Conservation (phyloP, 2,329 filamentous ascomycete genomes). For the Cladosporium sp. region DNA sequence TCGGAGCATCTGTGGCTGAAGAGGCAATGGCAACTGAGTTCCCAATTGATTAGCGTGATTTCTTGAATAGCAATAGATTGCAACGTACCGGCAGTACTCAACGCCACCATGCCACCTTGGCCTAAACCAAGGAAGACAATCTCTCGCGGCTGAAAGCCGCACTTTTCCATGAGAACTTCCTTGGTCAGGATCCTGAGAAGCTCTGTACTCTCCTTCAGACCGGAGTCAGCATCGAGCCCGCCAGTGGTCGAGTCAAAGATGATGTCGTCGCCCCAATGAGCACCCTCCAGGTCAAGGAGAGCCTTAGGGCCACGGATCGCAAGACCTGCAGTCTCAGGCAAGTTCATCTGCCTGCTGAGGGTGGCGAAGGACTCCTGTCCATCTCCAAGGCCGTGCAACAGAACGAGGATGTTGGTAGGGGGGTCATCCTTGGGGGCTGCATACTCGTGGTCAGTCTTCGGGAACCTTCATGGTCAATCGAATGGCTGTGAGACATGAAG, state of each 20-base stretch:
- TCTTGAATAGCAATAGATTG: neutral
- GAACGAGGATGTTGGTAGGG: slow-evolving; percentile 70
- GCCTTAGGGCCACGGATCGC: slow-evolving; percentile 67
- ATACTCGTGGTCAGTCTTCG: neutral
- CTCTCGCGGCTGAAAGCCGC: slow-evolving; percentile 46
- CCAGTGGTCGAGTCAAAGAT: slow-evolving; percentile 50
- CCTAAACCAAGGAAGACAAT: slow-evolving; percentile 54
- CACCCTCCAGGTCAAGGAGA: slow-evolving; percentile 63
- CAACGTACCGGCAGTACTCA: slow-evolving; percentile 40
- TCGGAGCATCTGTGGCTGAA: slow-evolving; percentile 6
- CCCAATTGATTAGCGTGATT: neutral
- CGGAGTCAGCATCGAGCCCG: slow-evolving; percentile 52
- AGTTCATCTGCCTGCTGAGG: slow-evolving; percentile 64
- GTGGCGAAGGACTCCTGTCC: slow-evolving; percentile 62
- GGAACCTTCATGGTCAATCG: neutral
- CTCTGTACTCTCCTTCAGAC: slow-evolving; percentile 43
- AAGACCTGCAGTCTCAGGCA: slow-evolving; percentile 74
- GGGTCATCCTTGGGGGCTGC: slow-evolving; percentile 48
- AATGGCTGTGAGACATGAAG: neutral
- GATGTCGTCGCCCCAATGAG: slow-evolving; percentile 59
- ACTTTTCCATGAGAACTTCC: slow-evolving; percentile 44
- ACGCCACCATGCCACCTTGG: slow-evolving; percentile 54
- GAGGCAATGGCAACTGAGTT: slow-evolving; percentile 19
- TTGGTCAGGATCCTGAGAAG: slow-evolving; percentile 42
- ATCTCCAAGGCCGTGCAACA: slow-evolving; percentile 84